Conservation (phyloP, 148 eudicot species). For the Polygonum aviculare region DNA sequence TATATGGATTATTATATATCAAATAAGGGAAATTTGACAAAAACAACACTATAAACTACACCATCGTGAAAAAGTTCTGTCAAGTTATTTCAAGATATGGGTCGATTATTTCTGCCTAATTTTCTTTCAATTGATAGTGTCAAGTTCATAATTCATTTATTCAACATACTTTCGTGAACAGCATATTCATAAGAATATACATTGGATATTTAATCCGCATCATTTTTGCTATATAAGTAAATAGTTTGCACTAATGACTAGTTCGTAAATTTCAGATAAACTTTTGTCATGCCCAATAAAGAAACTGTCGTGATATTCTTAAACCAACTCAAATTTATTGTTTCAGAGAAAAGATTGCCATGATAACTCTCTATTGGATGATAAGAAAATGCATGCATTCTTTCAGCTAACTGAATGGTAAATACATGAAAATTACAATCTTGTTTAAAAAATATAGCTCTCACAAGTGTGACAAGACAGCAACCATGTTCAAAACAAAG, state of each 20-base stretch:
- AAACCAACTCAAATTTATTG: background rate
- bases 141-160: background rate
- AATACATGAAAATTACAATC: background rate
- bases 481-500: background rate
- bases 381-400: background rate
- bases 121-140: background rate
- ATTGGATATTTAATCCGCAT: background rate
- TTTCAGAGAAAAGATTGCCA: no score
- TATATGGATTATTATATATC: background rate
- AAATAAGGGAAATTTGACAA: background rate
- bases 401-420: background rate
- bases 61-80: no score
- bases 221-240: background rate
- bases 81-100: background rate
- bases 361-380: background rate
- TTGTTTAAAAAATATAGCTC: background rate
- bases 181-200: background rate
- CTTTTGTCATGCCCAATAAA: background rate
- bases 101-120: background rate
- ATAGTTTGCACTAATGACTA: background rate
- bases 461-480: background rate
- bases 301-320: background rate
- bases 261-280: background rate
- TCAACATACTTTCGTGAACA: background rate
- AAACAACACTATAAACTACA: background rate